phyloP scores from a whole-genome alignment of 2,329 filamentous ascomycete genomes.

The Capronia epimyces region DNA sequence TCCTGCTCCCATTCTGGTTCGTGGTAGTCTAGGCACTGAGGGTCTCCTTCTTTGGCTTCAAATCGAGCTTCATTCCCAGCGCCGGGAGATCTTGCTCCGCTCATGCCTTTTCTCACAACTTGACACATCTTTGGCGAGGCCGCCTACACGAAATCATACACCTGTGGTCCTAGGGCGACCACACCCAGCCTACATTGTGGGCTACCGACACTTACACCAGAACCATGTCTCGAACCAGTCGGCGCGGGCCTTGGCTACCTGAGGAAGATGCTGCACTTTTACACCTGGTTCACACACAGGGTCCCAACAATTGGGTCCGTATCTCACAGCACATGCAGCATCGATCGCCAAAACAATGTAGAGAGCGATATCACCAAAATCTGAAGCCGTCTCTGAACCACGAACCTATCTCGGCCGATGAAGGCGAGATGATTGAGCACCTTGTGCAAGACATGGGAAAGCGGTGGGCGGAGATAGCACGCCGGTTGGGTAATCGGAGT shows the following conservation, averaged over 20 bases:
- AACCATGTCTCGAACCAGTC: constrained; percentile 48
- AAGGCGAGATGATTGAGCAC: constrained; percentile 67
- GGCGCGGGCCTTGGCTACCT: constrained; percentile 78
- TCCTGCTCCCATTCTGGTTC: too few relatives aligned
- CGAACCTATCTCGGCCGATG: constrained; percentile 64
- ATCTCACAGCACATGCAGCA: constrained; percentile 71
- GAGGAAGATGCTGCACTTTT: constrained; percentile 68
- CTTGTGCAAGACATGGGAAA: constrained; percentile 75
- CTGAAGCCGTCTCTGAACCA: constrained; percentile 72
- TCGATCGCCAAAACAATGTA: constrained; percentile 87
- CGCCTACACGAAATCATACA: not conserved
- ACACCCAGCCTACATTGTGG: not conserved
- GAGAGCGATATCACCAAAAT: constrained; percentile 91
- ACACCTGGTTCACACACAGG: constrained; percentile 64
- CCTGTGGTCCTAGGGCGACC: not conserved
- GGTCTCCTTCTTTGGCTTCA: not conserved
- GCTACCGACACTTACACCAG: not conserved
- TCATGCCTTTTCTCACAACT: not conserved
- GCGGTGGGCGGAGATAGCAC: constrained; percentile 88
- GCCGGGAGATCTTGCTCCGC: not conserved
- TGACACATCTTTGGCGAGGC: not conserved
- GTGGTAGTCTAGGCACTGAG: not conserved
- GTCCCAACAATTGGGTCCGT: constrained; percentile 81
- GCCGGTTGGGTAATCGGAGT: constrained; percentile 73
- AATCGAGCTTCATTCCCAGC: not conserved